Evolutionary conservation across 2,329 filamentous ascomycete species (phyloP).

Genomic region (Aspergillus spinulosporus): DNA sequence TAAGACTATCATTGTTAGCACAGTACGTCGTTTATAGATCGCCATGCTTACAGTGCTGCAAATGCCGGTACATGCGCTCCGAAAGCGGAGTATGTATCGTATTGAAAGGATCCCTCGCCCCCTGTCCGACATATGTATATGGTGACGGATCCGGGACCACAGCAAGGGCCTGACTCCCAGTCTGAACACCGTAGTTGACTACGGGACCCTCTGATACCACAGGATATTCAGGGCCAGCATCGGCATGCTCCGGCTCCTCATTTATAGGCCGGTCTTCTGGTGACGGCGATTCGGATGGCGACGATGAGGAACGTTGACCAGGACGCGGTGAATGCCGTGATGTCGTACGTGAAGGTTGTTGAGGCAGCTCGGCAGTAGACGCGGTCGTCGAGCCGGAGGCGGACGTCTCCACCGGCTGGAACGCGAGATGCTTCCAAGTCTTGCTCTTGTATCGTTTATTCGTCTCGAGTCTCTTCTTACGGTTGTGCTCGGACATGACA

Average conservation of each 20-base stretch:
- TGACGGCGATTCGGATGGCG: slow-evolving; percentile 14
- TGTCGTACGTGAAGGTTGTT: slow-evolving; percentile 2
- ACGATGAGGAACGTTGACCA: slow-evolving; percentile 4
- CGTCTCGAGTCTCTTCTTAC: slow-evolving; percentile 43
- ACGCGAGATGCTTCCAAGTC: slow-evolving; percentile 40
- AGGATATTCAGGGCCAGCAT: slow-evolving; percentile 7
- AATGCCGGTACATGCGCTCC: slow-evolving; percentile 39
- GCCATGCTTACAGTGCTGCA: slow-evolving; percentile 36
- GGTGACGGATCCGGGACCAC: slow-evolving; percentile 17
- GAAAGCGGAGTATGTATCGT: slow-evolving; percentile 38
- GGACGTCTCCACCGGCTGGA: slow-evolving; percentile 32
- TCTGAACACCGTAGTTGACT: slow-evolving; percentile 20
- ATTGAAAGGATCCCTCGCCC: slow-evolving; percentile 39
- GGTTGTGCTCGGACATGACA: slow-evolving; percentile 46
- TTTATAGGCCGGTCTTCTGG: slow-evolving; percentile 18
- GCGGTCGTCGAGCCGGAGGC: slow-evolving; percentile 19
- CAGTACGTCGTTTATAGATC: no score
- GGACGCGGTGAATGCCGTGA: neutral
- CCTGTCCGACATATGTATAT: slow-evolving; percentile 34
- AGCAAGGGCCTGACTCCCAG: slow-evolving; percentile 17
- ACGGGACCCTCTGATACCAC: slow-evolving; percentile 11
- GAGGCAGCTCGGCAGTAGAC: slow-evolving; percentile 1
- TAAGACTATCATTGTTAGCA: slow-evolving; percentile 32
- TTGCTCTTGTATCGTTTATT: slow-evolving; percentile 42
- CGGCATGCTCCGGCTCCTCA: slow-evolving; percentile 16